Evolutionary conservation across 2,329 filamentous ascomycete genomes (phyloP).

Genomic region (Sporothrix mexicana): DNA sequence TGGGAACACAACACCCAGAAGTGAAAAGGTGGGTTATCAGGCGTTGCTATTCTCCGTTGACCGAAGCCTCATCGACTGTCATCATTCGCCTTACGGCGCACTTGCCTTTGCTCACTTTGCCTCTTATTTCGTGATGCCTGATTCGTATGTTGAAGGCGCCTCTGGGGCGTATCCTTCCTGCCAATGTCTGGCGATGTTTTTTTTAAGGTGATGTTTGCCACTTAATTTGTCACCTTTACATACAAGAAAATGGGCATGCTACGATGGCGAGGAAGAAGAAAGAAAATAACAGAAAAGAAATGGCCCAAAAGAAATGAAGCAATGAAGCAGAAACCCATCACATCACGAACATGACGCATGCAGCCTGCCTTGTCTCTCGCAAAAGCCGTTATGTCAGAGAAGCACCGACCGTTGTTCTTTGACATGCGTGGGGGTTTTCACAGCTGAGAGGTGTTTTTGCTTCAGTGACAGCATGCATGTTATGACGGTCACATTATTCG

Average conservation of each 20-base stretch:
- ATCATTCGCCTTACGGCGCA: neutral
- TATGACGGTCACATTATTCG: constrained; percentile 12
- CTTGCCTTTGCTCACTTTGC: neutral
- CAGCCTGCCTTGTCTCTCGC: neutral
- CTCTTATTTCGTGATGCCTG: neutral
- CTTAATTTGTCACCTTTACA: neutral
- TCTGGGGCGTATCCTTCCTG: neutral
- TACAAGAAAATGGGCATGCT: too few relatives aligned
- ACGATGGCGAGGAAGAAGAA: neutral
- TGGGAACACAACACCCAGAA: too few relatives aligned
- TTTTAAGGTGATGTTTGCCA: neutral
- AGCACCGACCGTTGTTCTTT: neutral
- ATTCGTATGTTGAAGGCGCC: neutral
- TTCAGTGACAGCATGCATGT: neutral
- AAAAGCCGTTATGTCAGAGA: neutral
- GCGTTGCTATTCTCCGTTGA: neutral
- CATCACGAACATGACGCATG: neutral
- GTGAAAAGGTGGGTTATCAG: neutral
- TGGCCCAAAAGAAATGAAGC: too few relatives aligned
- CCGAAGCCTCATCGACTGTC: too few relatives aligned
- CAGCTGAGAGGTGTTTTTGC: neutral
- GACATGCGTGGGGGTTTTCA: neutral
- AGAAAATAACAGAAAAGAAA: neutral
- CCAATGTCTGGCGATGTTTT: neutral
- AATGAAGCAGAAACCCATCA: neutral